Evolutionary conservation across 75 land plant species (phyloP).

Genomic region (Isoetes taiwanensis): DNA sequence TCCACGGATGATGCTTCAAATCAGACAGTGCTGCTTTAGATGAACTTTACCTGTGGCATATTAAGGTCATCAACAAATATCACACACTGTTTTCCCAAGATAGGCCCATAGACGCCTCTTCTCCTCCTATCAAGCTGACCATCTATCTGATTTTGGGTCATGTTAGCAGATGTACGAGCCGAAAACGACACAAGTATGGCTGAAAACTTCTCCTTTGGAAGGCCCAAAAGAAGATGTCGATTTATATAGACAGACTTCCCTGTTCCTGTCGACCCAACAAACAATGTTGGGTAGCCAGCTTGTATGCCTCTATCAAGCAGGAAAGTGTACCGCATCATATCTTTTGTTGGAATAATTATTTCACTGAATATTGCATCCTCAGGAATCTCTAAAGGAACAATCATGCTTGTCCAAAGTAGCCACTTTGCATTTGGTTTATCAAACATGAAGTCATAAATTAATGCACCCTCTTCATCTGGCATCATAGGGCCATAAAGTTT

Average conservation of each 20-base stretch:
- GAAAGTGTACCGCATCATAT: constrained; percentile 25
- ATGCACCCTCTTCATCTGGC: constrained; percentile 15
- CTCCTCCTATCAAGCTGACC: constrained; percentile 27
- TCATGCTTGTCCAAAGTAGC: constrained; percentile 23
- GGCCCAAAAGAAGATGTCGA: constrained; percentile 21
- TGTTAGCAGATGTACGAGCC: constrained; percentile 30
- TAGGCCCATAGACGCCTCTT: constrained; percentile 26
- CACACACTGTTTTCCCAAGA: constrained; percentile 19
- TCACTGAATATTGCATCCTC: constrained; percentile 20
- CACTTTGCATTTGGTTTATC: constrained; percentile 24
- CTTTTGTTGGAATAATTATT: constrained; percentile 28
- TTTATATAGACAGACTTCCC: constrained; percentile 30
- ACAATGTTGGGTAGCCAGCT: constrained; percentile 14
- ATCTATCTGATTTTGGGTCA: constrained; percentile 35
- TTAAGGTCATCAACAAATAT: constrained; percentile 33
- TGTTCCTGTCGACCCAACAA: constrained; percentile 29
- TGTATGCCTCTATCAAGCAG: constrained; percentile 21
- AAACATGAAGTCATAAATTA: constrained; percentile 20
- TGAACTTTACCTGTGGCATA: constrained; percentile 27
- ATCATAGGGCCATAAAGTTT: constrained; percentile 14
- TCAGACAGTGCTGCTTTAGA: too few species aligned
- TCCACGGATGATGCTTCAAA: too few species aligned
- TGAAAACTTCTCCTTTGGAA: constrained; percentile 15
- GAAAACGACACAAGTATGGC: constrained; percentile 24
- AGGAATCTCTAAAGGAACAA: constrained; percentile 22